These are phyloP conservation scores for Tephrocybe sp. DNA, from an alignment of 768 basidiomycete species.

Conservation along the genomic window DNA sequence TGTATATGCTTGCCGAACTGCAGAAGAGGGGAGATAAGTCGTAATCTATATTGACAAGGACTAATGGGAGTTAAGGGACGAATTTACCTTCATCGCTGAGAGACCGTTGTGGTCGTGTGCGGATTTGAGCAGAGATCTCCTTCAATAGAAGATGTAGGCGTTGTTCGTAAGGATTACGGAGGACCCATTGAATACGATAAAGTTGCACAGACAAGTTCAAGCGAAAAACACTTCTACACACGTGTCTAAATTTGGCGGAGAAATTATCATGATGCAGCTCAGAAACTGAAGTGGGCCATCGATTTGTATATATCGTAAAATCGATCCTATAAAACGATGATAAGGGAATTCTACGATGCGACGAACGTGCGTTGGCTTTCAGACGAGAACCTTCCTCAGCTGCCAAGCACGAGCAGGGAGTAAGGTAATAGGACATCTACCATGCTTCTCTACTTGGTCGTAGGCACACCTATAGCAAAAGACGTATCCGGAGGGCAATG, in stretches of 20 bases:
- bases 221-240: conserved; percentile 19
- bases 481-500: conserved; percentile 90
- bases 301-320: conserved; percentile 13
- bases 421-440: conserved; percentile 86
- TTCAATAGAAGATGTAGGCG: conserved; percentile 8
- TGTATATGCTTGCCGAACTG: conserved; percentile 99
- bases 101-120: conserved; percentile 14
- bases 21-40: conserved; percentile 10
- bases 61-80: conserved; percentile 5
- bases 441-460: conserved; percentile 75
- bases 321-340: conserved; percentile 21
- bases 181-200: conserved; percentile 12
- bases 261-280: conserved; percentile 6
- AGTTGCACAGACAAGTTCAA: conserved; percentile 1
- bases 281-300: background rate
- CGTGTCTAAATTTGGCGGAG: conserved; percentile 22
- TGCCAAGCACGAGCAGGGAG: conserved; percentile 76
- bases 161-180: background rate
- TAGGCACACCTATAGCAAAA: conserved; percentile 93
- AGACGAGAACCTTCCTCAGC: conserved; percentile 84
- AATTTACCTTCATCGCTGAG: conserved; percentile 23
- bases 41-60: conserved; percentile 4
- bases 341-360: conserved; percentile 9
- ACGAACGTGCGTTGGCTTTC: conserved; percentile 53
- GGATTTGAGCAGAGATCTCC: conserved; percentile 11